Base-by-base conservation (phyloP, 2,329 filamentous ascomycete genomes). In the Hypoxylon sp. region DNA sequence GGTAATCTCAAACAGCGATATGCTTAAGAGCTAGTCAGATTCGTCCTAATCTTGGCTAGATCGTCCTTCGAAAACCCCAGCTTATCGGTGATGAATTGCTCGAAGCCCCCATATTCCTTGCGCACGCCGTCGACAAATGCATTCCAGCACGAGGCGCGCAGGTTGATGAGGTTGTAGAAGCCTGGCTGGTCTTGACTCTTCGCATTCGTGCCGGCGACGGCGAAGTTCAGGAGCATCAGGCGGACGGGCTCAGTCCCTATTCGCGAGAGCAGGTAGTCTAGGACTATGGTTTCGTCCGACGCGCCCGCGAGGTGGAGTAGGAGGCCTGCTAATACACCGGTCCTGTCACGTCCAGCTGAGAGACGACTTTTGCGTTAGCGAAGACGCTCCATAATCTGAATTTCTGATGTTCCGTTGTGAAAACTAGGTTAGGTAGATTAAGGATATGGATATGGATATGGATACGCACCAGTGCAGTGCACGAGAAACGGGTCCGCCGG, bases 221-320 rank as follows among this genome's bases (percentile, higher is more conserved):
- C 80, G 56, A 81, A 82, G 3, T 74, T 70, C 11, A 84, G 65
- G 4, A 87, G 80, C 67, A 79, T 77, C 61, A 82, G 79, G 18
- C 84, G 82, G 5, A 81, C 83, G 24, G 81, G 80, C 74, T 87
- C 85, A 0, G 78, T 80, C 28, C 85, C 84, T 64, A 87, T 79
- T 26, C 85, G 80, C 8, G 84, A 86, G 26, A 87, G 78, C 74
- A 86, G 77, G 75, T 83, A 87, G 75, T 87, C 85, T 44, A 82
- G 74, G 18, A 76, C 70, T 32, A 85, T 75, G 11, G 73, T 75
- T 22, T 85, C 79, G 9, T 76, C 68, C 3, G 78, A 67, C 22
- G 81, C 80, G 28, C 83, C 84, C 1, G 83, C 82, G 12, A 87
- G 78, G n/a, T 76, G 76, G 57, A 84, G 78, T n/a, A 87, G 75